phyloP scores from a whole-genome alignment of 768 basidiomycete species.

The Termitomyces sp. region DNA sequence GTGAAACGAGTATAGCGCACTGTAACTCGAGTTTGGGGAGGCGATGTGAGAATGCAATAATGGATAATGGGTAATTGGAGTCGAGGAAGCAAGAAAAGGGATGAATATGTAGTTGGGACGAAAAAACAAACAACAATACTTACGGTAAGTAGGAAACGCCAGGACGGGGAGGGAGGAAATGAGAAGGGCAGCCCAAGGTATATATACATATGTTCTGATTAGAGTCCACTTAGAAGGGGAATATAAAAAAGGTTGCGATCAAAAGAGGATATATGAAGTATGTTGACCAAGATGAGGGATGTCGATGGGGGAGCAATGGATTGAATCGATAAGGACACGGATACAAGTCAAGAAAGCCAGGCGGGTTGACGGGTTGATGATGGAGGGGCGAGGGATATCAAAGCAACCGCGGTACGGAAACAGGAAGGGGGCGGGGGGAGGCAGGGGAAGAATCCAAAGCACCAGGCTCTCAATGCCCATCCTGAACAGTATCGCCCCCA shows the following conservation, averaged over 20 bases:
- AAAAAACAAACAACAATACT: slow-evolving; percentile 3
- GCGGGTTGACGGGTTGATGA: neutral
- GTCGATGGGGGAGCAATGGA: slow-evolving; percentile 1
- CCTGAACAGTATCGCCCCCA: slow-evolving; percentile 47
- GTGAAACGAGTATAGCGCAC: slow-evolving; percentile 19
- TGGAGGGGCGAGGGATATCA: neutral
- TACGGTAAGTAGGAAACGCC: slow-evolving; percentile 18
- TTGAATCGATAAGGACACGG: neutral
- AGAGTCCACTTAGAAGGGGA: slow-evolving; percentile 13
- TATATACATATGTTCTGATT: slow-evolving; percentile 15
- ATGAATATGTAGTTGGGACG: slow-evolving; percentile 3
- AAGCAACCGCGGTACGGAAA: slow-evolving; percentile 1
- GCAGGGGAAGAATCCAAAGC: slow-evolving; percentile 1
- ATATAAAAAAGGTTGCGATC: slow-evolving; percentile 16
- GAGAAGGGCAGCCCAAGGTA: slow-evolving; percentile 14
- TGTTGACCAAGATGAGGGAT: slow-evolving; percentile 13
- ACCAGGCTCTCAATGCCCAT: slow-evolving; percentile 31
- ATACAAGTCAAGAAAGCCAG: neutral
- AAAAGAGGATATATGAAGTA: slow-evolving; percentile 7
- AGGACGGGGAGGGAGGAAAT: slow-evolving; percentile 1
- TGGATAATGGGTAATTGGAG: neutral
- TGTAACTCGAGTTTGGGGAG: slow-evolving; percentile 20
- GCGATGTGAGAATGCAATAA: slow-evolving; percentile 4
- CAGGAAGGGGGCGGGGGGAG: neutral
- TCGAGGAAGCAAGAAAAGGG: slow-evolving; percentile 1